Percentiles rank a stretch among this genome's conserved stretches.
These are phyloP conservation scores for Rubroshorea leprosula DNA, from an alignment of 345 rosid species.

Conservation along the genomic window DNA sequence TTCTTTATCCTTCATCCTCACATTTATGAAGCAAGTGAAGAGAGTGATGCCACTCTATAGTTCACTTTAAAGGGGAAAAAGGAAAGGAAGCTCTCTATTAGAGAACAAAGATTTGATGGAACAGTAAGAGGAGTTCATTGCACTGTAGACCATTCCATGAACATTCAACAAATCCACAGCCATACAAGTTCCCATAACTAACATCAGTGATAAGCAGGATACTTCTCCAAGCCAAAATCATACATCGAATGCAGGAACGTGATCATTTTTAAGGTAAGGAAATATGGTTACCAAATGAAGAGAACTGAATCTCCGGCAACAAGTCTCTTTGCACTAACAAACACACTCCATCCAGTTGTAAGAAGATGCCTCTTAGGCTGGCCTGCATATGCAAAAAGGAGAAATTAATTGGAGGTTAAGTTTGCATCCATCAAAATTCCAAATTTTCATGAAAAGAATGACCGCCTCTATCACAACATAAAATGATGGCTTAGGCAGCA, in stretches of 20 bases:
- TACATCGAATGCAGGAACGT: neutral
- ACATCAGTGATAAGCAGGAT: neutral
- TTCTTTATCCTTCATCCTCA: no score
- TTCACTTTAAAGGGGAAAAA: no score
- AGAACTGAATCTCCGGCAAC: conserved; percentile 94
- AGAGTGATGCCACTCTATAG: no score
- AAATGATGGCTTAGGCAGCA: neutral
- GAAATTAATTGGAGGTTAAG: neutral
- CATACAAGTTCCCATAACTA: no score
- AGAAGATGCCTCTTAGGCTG: conserved; percentile 98
- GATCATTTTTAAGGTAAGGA: neutral
- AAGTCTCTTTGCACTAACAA: conserved; percentile 86
- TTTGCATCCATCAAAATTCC: neutral
- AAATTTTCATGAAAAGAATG: neutral
- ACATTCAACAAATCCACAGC: no score
- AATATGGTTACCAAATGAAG: conserved; percentile 60
- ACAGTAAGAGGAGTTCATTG: no score
- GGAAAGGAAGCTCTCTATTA: no score
- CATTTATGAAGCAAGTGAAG: no score
- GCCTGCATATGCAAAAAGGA: conserved; percentile 43
- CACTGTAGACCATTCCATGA: no score
- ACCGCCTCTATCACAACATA: neutral
- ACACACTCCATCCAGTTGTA: conserved; percentile 94
- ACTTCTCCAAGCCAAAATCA: neutral
- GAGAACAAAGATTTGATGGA: no score